Evolutionary conservation across 1,284 basidiomycete species (phyloP).

Genomic region (Microbotryum saponariae): DNA sequence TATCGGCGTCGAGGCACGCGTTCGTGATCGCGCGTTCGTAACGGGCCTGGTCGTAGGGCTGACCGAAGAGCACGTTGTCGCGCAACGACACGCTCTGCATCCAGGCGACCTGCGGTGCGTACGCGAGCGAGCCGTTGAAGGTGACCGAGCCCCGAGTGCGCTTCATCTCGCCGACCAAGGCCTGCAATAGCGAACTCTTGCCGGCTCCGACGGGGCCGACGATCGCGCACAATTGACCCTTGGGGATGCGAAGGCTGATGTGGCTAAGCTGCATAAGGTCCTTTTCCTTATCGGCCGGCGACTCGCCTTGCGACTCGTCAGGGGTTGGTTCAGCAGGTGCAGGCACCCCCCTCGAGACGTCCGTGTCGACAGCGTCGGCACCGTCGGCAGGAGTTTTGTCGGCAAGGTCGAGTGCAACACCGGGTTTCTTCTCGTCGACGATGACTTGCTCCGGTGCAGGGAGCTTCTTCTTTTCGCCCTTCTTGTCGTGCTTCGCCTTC

Average conservation of each 20-base stretch:
- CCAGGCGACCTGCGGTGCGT: constrained; percentile 60
- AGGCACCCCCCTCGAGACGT: background rate
- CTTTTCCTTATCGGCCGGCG: background rate
- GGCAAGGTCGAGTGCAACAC: constrained; percentile 2
- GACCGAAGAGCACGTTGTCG: constrained; percentile 79
- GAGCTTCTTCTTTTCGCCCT: constrained; percentile 29
- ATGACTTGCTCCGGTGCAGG: constrained; percentile 4
- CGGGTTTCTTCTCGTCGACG: constrained; percentile 22
- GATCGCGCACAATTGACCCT: constrained; percentile 56
- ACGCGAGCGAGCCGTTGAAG: constrained; percentile 34
- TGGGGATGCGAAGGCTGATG: constrained; percentile 52
- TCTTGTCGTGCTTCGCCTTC: constrained; percentile 31
- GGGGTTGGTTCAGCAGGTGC: constrained; percentile 1
- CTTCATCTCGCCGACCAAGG: constrained; percentile 67
- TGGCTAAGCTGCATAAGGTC: constrained; percentile 50
- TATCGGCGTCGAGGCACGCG: constrained; percentile 67
- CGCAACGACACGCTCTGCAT: constrained; percentile 74
- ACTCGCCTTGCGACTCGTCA: background rate
- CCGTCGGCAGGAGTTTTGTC: constrained; percentile 14
- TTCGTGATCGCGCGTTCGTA: constrained; percentile 70
- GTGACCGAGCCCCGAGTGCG: constrained; percentile 49
- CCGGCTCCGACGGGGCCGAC: constrained; percentile 55
- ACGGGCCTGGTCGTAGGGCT: constrained; percentile 64
- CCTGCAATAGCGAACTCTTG: constrained; percentile 62
- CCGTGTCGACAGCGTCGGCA: constrained; percentile 4